Conservation (phyloP, 1,139 yeast species). For the Pichia cactophila region DNA sequence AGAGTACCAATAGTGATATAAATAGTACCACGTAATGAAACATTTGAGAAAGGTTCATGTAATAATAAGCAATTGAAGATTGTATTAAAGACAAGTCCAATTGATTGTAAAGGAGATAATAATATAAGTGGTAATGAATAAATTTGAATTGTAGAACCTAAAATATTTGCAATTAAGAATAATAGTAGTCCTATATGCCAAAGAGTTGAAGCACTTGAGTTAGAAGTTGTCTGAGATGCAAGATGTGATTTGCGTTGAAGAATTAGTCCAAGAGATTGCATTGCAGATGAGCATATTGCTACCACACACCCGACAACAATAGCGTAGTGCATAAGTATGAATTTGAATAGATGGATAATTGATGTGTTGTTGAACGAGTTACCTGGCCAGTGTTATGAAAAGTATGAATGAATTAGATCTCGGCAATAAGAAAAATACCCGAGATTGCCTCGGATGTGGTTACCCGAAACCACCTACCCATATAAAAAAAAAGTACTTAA, state of each 20-base stretch:
- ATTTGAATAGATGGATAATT: not conserved
- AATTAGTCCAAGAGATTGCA: conserved; percentile 78
- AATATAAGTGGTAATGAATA: conserved; percentile 77
- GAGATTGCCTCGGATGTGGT: too few species aligned
- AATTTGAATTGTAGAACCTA: conserved; percentile 80
- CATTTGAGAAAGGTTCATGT: conserved; percentile 57
- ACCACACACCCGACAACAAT: conserved; percentile 9
- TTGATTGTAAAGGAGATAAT: conserved; percentile 77
- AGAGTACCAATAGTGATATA: conserved; percentile 70
- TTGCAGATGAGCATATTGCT: conserved; percentile 71
- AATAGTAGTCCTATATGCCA: conserved; percentile 73
- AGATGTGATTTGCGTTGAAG: conserved; percentile 76
- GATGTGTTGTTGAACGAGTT: not conserved
- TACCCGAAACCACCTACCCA: too few species aligned
- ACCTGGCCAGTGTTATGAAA: not conserved
- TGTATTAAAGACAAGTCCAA: conserved; percentile 80
- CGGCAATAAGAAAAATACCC: too few species aligned
- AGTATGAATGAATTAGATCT: too few species aligned
- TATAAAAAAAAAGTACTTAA: too few species aligned
- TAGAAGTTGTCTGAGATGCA: not conserved
- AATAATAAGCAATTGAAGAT: conserved; percentile 63
- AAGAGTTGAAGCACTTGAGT: conserved; percentile 41
- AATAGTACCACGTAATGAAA: conserved; percentile 56
- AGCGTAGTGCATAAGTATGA: not conserved
- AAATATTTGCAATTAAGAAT: conserved; percentile 64